phyloP scores from a whole-genome alignment of 192 early-diverging fungal species.

The Linderina pennispora region DNA sequence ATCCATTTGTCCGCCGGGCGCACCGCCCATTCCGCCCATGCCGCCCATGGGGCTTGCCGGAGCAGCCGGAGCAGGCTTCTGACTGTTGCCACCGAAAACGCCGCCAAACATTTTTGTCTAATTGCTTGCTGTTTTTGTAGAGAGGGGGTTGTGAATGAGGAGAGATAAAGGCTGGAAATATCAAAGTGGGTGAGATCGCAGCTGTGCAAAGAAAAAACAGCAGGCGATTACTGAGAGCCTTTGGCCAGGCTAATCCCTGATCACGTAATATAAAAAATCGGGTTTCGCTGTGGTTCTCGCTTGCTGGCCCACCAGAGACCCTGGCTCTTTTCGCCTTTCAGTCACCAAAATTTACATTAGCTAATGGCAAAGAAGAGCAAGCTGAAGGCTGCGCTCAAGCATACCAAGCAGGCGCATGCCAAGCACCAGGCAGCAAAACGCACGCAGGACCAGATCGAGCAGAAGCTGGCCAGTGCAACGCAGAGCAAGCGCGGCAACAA shows the following conservation, averaged over 20 bases:
- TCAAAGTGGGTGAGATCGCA: no score
- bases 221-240: no score
- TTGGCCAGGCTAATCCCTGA: no score
- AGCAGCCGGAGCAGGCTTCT: constrained; percentile 9
- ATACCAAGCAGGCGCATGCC: constrained; percentile 9
- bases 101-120: constrained; percentile 35
- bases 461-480: constrained; percentile 6
- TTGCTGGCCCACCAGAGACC: background rate
- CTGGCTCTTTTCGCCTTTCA: background rate
- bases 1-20: constrained; percentile 34
- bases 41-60: constrained; percentile 9
- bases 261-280: background rate
- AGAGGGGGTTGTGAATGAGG: background rate
- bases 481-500: constrained; percentile 1
- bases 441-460: constrained; percentile 1
- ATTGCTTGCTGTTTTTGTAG: background rate
- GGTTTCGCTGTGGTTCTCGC: constrained; percentile 1
- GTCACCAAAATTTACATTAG: background rate
- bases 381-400: constrained; percentile 6
- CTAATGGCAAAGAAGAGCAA: constrained; percentile 16
- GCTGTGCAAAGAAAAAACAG: no score
- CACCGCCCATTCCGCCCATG: constrained; percentile 13
- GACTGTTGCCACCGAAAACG: constrained; percentile 26
- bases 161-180: no score
- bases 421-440: constrained; percentile 4